Evolutionary conservation across 2,329 filamentous ascomycete species (phyloP).

Genomic region (Pseudopithomyces maydicus): DNA sequence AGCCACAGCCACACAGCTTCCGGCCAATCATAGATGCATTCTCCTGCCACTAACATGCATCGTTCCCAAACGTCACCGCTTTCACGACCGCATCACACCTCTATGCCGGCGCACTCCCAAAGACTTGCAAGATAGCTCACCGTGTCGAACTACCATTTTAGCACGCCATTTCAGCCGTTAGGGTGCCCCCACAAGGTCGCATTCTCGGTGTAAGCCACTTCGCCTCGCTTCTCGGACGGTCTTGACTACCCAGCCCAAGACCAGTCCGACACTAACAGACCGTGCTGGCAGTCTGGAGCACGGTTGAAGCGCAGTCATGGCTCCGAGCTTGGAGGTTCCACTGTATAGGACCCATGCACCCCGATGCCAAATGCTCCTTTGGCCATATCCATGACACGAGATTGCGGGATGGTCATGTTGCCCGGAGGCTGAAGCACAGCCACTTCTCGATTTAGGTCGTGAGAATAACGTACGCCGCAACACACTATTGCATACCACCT

Average conservation of each 20-base stretch:
- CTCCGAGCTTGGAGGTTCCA: slow-evolving; percentile 3
- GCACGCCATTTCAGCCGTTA: slow-evolving; percentile 2
- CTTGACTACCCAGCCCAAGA: slow-evolving; percentile 7
- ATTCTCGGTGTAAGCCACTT: slow-evolving; percentile 18
- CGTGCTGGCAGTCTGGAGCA: slow-evolving; percentile 9
- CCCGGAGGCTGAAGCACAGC: slow-evolving; percentile 37
- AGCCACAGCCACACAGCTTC: neutral
- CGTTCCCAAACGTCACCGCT: slow-evolving; percentile 6
- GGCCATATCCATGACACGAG: neutral
- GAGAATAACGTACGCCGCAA: slow-evolving; percentile 13
- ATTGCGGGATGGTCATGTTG: slow-evolving; percentile 16
- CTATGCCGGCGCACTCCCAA: slow-evolving; percentile 6
- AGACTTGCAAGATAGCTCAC: slow-evolving; percentile 12
- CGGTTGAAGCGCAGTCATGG: slow-evolving; percentile 12
- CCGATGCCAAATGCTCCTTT: neutral
- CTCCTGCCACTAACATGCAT: neutral
- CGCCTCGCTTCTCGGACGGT: slow-evolving; percentile 4
- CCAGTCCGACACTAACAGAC: slow-evolving; percentile 13
- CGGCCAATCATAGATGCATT: neutral
- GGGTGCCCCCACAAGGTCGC: neutral
- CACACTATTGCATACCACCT: neutral
- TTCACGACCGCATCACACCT: neutral
- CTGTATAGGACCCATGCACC: slow-evolving; percentile 11
- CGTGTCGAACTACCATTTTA: slow-evolving; percentile 15
- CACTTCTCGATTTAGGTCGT: slow-evolving; percentile 22